Evolutionary conservation across 306 rosid genomes (phyloP), one percentile per base, ranked within the genome.

Genomic region (Prunus campanulata): DNA sequence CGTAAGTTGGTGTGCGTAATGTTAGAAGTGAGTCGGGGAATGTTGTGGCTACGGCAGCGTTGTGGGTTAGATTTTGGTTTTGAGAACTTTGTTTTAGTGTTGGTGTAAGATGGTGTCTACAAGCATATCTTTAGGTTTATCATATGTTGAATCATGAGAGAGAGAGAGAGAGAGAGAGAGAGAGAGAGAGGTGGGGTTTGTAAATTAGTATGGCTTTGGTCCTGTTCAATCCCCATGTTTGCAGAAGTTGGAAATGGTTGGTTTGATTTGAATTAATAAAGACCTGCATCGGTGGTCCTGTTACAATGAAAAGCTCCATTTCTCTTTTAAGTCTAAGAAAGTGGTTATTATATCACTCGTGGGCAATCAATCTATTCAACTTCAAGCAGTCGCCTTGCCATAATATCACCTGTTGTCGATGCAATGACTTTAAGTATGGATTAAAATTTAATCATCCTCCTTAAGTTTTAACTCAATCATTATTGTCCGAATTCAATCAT

Each of bases 211-310:
- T 67, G 55, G 54, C 24, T 54, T 74, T 64, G 8, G 19, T 57
- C 70, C 30, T 68, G 77, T 74, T 73, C 69, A 80, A 39, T 66
- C 72, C 77, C 74, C 80, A 76, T 84, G 89, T 81, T 84, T 80
- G 83, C 63, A 74, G 74, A 84, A 80, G 89, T 81, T 76, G 85
- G 82, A 81, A 74, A 78, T 79, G 81, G 79, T 72, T 68, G 82
- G 62, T 66, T 70, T 83, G 77, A 77, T 77, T 82, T 83, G 79
- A 81, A 75, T 69, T 68, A 83, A 78, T 77, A 86, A 80, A 83
- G 15, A 71, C 42, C 27, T 15, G 59, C 46, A 70, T 16, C 27
- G 56, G 60, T 69, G 46, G 46, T 67, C 49, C 64, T 74, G 82
- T 60, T 74, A 71, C 71, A 77, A 71, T 49, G 8, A 63, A 54